Base-by-base conservation (phyloP, 805 yeast species). In the Wilhelminamyces savonicus region DNA sequence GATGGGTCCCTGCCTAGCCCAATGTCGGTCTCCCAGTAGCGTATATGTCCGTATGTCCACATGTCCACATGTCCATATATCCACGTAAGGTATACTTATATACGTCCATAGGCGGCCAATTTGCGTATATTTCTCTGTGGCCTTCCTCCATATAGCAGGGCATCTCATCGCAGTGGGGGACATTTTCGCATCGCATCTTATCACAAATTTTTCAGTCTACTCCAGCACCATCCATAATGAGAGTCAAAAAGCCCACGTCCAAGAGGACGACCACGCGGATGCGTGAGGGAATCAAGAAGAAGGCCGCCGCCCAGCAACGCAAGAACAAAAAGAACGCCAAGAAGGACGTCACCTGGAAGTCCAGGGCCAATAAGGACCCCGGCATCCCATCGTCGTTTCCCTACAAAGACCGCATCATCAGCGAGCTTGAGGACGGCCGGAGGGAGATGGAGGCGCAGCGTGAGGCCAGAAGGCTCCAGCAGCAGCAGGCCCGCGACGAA, bases 341-440 rank as follows among this genome's bases (percentile, higher is more conserved):
- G 71, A 87, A 76, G 52, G 97, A 90, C 56, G 76, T 76, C 4
- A 92, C 97, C 11, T 92, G 98, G 98, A 86, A 75, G 54, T 83
- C 95, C 12, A 77, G 78, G 49, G 60, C 62, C 34, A 76, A 75
- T 48, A 90, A 85, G 60, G 97, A 88, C 55, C 88, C 90, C 8
- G 97, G 97, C 41, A 90, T 92, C 45, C 98, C 98, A 33, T 67
- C 94, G 30, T 78, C 80, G 46, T 92, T 87, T 71, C 98, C 98
- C 20, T 92, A 87, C 66, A 92, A 90, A 57, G 94, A 83, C 40
- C 73, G 74, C 56, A 76, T 92, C 34, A 63, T 92, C 34, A 64
- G 62, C 38, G 85, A 82, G 44, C 76, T 83, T 37, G 92, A 83
- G 56, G 75, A 69, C 18, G 60, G 63, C 26, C 76, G 79, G 55